phyloP scores from a whole-genome alignment of 2,329 filamentous ascomycete species.

The Hypoxylon sp. region DNA sequence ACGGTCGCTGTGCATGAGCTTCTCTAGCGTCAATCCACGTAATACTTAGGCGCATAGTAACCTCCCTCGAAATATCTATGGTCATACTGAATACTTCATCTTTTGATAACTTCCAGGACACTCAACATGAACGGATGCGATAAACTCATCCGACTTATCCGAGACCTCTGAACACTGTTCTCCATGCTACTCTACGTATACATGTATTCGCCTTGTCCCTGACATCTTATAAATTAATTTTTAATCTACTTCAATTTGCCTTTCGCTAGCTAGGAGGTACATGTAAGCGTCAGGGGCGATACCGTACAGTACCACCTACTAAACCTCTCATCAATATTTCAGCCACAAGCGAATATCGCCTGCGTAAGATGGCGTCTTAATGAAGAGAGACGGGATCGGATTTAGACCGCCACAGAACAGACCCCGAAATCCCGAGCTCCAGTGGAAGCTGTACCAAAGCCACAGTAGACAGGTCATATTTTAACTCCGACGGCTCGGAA shows the following conservation, averaged over 20 bases:
- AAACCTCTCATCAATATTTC: neutral
- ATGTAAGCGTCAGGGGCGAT: neutral
- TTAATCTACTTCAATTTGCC: neutral
- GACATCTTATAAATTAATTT: neutral
- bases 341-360: neutral
- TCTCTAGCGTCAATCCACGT: neutral
- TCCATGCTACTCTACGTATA: neutral
- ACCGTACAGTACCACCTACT: neutral
- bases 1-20: conserved; percentile 13
- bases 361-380: neutral
- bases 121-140: too few relatives aligned
- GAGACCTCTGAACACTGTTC: neutral
- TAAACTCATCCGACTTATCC: neutral
- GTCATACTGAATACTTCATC: neutral
- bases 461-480: conserved; percentile 22
- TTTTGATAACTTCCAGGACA: too few relatives aligned
- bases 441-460: conserved; percentile 5
- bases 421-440: neutral
- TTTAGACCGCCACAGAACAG: neutral
- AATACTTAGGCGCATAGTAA: conserved; percentile 3
- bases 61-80: neutral
- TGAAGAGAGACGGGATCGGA: neutral
- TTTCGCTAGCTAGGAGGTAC: neutral
- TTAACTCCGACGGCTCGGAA: neutral
- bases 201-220: neutral